phyloP scores from a whole-genome alignment of 2,329 filamentous ascomycete species.

The Venturia nashicola region DNA sequence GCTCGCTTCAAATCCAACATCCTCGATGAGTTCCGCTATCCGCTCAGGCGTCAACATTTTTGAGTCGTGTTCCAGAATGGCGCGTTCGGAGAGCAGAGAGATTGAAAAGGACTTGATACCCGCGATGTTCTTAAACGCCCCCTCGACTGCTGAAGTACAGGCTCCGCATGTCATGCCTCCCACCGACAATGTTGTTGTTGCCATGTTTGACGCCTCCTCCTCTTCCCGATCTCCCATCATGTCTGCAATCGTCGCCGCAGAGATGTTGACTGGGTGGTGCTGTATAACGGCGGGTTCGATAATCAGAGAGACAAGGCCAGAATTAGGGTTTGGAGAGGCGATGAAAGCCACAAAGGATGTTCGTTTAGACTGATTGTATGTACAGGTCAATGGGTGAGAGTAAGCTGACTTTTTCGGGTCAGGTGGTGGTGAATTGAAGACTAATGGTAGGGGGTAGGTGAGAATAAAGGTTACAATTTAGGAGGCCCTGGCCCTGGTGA shows the following conservation, averaged over 20 bases:
- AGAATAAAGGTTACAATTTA: not conserved
- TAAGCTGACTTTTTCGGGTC: not conserved
- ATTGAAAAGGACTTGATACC: slow-evolving; percentile 70
- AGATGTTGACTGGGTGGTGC: slow-evolving; percentile 65
- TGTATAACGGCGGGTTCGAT: slow-evolving; percentile 93
- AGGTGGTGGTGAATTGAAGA: not conserved
- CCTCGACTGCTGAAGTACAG: slow-evolving; percentile 75
- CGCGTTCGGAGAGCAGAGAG: slow-evolving; percentile 71
- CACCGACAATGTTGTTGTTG: slow-evolving; percentile 63
- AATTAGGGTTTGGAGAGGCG: not conserved
- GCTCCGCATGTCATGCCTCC: slow-evolving; percentile 88
- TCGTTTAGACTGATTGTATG: not conserved
- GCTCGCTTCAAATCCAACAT: slow-evolving; percentile 67
- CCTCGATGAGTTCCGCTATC: slow-evolving; percentile 47
- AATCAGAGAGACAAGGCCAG: slow-evolving; percentile 65
- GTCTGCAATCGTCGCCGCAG: slow-evolving; percentile 65
- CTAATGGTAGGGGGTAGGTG: not conserved
- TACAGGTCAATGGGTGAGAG: not conserved
- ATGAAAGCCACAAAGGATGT: not conserved
- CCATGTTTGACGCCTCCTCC: slow-evolving; percentile 24
- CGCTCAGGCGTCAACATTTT: slow-evolving; percentile 38
- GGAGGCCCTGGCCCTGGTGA: not conserved
- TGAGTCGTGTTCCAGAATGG: slow-evolving; percentile 71
- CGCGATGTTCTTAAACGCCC: slow-evolving; percentile 61
- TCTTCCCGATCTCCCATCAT: slow-evolving; percentile 66